phyloP scores from a whole-genome alignment of 2,329 filamentous ascomycete species.

The Neofusicoccum umdonicola region DNA sequence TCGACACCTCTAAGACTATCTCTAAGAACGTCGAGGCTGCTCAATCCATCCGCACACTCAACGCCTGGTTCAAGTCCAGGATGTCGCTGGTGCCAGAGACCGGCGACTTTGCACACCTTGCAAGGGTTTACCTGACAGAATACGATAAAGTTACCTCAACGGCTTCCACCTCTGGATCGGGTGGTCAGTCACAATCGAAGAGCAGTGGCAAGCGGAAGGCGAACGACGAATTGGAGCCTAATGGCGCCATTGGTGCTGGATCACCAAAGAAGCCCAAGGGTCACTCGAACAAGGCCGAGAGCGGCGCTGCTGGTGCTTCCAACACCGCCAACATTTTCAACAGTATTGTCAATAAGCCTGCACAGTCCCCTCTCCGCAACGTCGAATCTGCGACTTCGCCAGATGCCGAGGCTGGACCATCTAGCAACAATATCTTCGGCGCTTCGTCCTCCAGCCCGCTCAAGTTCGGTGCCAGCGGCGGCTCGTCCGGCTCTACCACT shows the following conservation, averaged over 20 bases:
- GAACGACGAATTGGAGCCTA: neutral
- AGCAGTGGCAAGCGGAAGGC: conserved; percentile 5
- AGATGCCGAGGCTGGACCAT: neutral
- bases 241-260: neutral
- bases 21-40: neutral
- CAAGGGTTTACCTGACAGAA: neutral
- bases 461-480: neutral
- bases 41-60: neutral
- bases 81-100: neutral
- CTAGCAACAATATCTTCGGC: neutral
- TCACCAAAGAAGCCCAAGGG: conserved; percentile 8
- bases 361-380: conserved; percentile 2
- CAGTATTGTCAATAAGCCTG: conserved; percentile 13
- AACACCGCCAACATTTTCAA: conserved; percentile 16
- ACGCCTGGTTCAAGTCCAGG: neutral
- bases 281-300: neutral
- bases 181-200: neutral
- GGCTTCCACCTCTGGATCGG: neutral
- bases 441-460: neutral
- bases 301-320: neutral
- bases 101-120: neutral
- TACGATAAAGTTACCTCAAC: neutral
- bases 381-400: conserved; percentile 1
- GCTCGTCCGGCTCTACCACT: conserved; percentile 6
- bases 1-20: neutral